Percentiles rank a stretch among this genome's conserved stretches.
These are phyloP conservation scores for Dryas drummondii DNA, from an alignment of 306 rosid species.

Conservation along the genomic window DNA sequence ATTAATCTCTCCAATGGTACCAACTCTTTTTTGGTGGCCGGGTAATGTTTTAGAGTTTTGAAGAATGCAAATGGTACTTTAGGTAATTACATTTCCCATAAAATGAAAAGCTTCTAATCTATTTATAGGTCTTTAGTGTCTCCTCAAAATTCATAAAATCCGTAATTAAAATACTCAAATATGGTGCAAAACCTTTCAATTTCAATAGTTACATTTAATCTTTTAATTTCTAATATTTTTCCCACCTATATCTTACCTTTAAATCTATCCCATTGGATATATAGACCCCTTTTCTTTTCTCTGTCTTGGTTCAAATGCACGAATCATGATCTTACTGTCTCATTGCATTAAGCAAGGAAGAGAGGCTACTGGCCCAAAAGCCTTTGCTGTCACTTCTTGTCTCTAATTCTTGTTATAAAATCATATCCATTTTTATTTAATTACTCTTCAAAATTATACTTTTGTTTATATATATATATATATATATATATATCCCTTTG, in stretches of 20 bases:
- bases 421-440: too few relatives aligned
- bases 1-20: not conserved
- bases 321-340: not conserved
- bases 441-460: too few relatives aligned
- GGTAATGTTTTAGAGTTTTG: not conserved
- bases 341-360: not conserved
- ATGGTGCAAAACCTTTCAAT: not conserved
- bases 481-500: too few relatives aligned
- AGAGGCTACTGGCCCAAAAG: not conserved
- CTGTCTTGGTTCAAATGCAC: not conserved
- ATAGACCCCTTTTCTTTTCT: not conserved
- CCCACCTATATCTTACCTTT: not conserved
- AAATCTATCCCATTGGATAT: not conserved
- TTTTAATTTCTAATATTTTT: not conserved
- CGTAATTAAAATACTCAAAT: not conserved
- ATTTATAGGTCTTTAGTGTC: not conserved
- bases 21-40: not conserved
- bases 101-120: not conserved
- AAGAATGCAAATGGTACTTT: not conserved
- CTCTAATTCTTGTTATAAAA: too few relatives aligned
- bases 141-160: not conserved
- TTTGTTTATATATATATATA: too few relatives aligned
- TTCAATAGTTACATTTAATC: not conserved
- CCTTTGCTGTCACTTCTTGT: not conserved
- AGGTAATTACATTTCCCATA: not conserved